These are phyloP conservation scores for Yamadazyma blattariae DNA, from an alignment of 1,139 yeast genomes.

Conservation along the genomic window DNA sequence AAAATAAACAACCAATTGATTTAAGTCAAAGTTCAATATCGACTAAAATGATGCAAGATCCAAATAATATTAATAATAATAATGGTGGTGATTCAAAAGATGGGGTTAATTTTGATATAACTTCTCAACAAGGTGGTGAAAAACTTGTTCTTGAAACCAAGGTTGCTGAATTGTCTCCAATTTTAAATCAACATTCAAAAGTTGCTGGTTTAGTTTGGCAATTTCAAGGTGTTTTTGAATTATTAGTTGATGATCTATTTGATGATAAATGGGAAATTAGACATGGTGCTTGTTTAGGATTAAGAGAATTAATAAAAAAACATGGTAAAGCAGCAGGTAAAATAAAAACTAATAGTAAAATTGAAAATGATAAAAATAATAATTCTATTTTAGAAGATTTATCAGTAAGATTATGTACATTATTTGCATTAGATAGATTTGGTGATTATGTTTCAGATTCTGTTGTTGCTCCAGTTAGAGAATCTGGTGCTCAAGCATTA, in stretches of 20 bases:
- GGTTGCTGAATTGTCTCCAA: conserved; percentile 64
- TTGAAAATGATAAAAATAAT: conserved; percentile 67
- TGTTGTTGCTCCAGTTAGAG: conserved; percentile 97
- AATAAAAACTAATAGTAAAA: conserved; percentile 56
- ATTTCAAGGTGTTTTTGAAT: conserved; percentile 93
- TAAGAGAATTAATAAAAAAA: conserved; percentile 78
- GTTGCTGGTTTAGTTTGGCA: conserved; percentile 89
- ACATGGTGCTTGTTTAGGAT: conserved; percentile 93
- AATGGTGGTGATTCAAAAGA: conserved; percentile 16
- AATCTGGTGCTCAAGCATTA: conserved; percentile 91
- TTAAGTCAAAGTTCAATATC: conserved; percentile 77
- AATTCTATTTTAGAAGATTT: conserved; percentile 78
- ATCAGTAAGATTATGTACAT: conserved; percentile 78
- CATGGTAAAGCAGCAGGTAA: conserved; percentile 91
- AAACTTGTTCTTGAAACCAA: conserved; percentile 83
- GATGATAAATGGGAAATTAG: conserved; percentile 92
- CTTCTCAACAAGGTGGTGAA: conserved; percentile 78
- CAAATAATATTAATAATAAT: conserved; percentile 15
- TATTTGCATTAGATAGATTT: conserved; percentile 90
- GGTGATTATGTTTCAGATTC: conserved; percentile 98
- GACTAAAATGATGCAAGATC: conserved; percentile 47
- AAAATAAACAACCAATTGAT: conserved; percentile 61
- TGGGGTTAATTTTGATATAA: conserved; percentile 46
- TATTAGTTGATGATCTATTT: conserved; percentile 75
- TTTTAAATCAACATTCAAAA: conserved; percentile 71